Percentiles rank a stretch among this genome's conserved stretches.
phyloP scores from a whole-genome alignment of 768 basidiomycete species.

The Boletus rubropictus region DNA sequence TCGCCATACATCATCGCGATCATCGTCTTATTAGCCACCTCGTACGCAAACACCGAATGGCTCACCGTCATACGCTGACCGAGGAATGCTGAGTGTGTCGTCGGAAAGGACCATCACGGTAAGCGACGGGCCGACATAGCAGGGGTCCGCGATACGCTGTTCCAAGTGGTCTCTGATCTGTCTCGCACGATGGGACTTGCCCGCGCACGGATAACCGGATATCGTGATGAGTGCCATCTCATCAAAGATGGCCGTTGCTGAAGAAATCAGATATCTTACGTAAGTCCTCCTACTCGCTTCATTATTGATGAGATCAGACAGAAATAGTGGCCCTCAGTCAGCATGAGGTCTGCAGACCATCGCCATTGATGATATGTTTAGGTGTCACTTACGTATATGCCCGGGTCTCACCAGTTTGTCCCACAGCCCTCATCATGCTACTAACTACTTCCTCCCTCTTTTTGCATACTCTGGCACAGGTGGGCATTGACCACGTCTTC shows the following conservation, averaged over 20 bases:
- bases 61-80: conserved; percentile 71
- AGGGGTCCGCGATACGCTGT: conserved; percentile 40
- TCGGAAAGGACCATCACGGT: conserved; percentile 61
- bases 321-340: too few relatives aligned
- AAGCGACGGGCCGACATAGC: conserved; percentile 48
- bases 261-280: too few relatives aligned
- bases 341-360: too few relatives aligned
- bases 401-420: too few relatives aligned
- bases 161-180: conserved; percentile 61
- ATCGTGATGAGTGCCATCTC: conserved; percentile 90
- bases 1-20: background rate
- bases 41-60: background rate
- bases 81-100: conserved; percentile 56
- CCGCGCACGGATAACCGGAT: conserved; percentile 81
- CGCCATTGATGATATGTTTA: too few relatives aligned
- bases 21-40: background rate
- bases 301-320: too few relatives aligned
- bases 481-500: conserved; percentile 62
- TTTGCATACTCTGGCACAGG: conserved; percentile 46
- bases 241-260: background rate
- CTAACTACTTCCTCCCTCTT: conserved; percentile 61
- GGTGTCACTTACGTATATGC: too few relatives aligned
- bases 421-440: conserved; percentile 25
- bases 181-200: conserved; percentile 70
- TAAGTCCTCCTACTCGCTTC: too few relatives aligned